These are phyloP conservation scores for Polyplosphaeria fusca DNA, from an alignment of 495 filamentous ascomycete species.

Conservation along the genomic window DNA sequence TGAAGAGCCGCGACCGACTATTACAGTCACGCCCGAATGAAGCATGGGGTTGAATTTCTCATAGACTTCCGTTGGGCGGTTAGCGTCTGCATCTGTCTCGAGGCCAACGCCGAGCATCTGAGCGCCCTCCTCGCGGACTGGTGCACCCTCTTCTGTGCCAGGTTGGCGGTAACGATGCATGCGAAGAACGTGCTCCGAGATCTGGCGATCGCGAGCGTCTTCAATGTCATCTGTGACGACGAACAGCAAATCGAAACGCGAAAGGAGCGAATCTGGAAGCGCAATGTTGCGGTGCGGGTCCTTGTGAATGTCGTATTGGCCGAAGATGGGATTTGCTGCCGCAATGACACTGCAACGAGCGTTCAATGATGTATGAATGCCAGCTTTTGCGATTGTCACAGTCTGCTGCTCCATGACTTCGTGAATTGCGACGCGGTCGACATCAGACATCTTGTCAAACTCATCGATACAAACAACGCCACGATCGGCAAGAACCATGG, in stretches of 20 bases:
- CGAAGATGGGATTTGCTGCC: conserved; percentile 95
- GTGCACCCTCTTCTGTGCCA: conserved; percentile 91
- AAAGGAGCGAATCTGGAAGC: conserved; percentile 91
- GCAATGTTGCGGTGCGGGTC: conserved; percentile 99
- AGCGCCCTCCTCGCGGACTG: conserved; percentile 80
- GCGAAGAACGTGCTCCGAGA: conserved; percentile 94
- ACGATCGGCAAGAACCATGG: conserved; percentile 96
- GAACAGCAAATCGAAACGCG: conserved; percentile 98
- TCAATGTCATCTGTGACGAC: conserved; percentile 98
- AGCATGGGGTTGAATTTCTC: conserved; percentile 97
- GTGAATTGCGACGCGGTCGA: conserved; percentile 97
- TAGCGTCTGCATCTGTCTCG: conserved; percentile 68
- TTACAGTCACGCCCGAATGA: conserved; percentile 82
- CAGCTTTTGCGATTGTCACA: conserved; percentile 97
- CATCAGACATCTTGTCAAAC: conserved; percentile 99
- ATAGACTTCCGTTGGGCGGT: conserved; percentile 79
- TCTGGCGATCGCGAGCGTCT: conserved; percentile 79
- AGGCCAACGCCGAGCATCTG: conserved; percentile 89
- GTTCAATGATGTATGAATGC: conserved; percentile 97
- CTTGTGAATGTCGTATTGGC: conserved; percentile 97
- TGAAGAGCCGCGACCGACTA: conserved; percentile 64
- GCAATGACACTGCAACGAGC: conserved; percentile 96
- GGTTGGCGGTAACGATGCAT: conserved; percentile 97
- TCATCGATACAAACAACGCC: conserved; percentile 99
- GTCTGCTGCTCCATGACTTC: conserved; percentile 99